phyloP scores from a whole-genome alignment of 2,329 filamentous ascomycete species.

The Aureobasidium sp. region DNA sequence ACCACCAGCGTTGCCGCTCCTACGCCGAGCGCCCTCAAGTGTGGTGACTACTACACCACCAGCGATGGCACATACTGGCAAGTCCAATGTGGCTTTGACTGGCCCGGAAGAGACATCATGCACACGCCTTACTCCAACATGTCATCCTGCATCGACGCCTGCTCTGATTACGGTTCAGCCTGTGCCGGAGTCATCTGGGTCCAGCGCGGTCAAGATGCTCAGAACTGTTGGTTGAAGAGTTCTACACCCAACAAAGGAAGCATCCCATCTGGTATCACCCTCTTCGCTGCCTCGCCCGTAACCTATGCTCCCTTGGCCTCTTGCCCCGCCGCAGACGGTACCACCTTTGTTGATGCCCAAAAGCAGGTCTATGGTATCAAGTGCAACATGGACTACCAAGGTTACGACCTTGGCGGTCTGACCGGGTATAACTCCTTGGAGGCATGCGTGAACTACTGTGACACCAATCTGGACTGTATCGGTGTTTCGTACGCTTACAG shows the following conservation, averaged over 20 bases:
- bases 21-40: not conserved
- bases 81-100: not conserved
- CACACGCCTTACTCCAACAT: not conserved
- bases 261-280: not conserved
- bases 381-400: constrained; percentile 2
- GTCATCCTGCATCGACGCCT: constrained; percentile 7
- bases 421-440: constrained; percentile 1
- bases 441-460: constrained; percentile 9
- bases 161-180: not conserved
- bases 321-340: constrained; percentile 2
- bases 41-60: constrained; percentile 2
- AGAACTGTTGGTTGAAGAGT: constrained; percentile 8
- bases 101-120: not conserved
- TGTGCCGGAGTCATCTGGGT: constrained; percentile 8
- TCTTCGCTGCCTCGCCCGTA: not conserved
- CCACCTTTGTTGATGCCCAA: constrained; percentile 1
- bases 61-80: constrained; percentile 3
- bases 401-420: constrained; percentile 4
- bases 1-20: not conserved
- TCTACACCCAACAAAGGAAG: not conserved
- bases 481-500: constrained; percentile 10
- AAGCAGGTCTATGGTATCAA: constrained; percentile 9
- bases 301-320: not conserved
- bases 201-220: constrained; percentile 3
- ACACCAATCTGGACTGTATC: constrained; percentile 5